Percentiles rank a stretch among this genome's conserved stretches.
Conservation (phyloP, 306 rosid genomes). For the Quercus variabilis region DNA sequence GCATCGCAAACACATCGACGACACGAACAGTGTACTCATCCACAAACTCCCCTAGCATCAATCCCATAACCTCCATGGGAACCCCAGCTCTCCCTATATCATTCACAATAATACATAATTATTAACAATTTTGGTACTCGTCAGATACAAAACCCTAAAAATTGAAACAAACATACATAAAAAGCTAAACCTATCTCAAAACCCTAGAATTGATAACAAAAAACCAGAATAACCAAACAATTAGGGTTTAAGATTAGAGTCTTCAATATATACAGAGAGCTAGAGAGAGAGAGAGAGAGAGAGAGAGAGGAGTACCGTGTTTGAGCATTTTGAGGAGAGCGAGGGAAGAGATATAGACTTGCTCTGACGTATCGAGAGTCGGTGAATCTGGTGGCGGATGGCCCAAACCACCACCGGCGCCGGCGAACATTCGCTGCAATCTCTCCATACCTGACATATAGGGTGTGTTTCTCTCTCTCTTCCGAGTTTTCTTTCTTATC, state of each 20-base stretch:
- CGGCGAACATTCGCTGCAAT: constrained; percentile 91
- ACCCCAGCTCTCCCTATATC: constrained; percentile 87
- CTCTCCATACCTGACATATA: constrained; percentile 76
- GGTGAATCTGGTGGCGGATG: constrained; percentile 96
- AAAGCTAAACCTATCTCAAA: neutral
- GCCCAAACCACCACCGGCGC: constrained; percentile 90
- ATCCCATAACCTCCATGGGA: constrained; percentile 98
- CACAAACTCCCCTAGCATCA: constrained; percentile 94
- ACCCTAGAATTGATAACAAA: neutral
- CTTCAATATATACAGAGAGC: neutral
- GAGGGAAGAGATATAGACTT: constrained; percentile 90
- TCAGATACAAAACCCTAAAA: neutral
- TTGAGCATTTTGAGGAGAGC: constrained; percentile 95
- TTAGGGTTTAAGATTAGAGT: neutral
- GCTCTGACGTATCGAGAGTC: constrained; percentile 86
- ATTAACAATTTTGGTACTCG: too few species aligned
- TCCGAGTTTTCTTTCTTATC: constrained; percentile 20
- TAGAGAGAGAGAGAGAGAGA: neutral
- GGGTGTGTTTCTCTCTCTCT: neutral
- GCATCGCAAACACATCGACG: constrained; percentile 97
- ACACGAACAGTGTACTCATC: constrained; percentile 93
- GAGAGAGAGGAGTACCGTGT: constrained; percentile 48
- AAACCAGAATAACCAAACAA: neutral
- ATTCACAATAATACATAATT: neutral
- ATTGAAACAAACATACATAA: neutral